Evolutionary conservation across 164 flowering plant genomes (phyloP).

Genomic region (Berberis vulgaris): DNA sequence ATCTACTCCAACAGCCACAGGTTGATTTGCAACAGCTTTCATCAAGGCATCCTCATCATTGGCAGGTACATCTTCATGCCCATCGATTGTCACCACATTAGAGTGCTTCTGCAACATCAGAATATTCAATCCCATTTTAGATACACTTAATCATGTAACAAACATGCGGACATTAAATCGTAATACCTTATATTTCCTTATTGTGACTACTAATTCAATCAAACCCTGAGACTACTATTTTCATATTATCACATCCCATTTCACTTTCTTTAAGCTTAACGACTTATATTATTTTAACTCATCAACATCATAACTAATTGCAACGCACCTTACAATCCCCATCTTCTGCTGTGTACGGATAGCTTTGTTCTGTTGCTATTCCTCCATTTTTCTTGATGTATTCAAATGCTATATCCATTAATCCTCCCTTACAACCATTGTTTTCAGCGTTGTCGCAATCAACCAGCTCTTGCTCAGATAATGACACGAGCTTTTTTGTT

Average conservation of each 20-base stretch:
- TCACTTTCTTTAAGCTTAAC: background rate
- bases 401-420: conserved; percentile 50
- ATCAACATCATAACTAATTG: background rate
- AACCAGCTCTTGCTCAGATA: conserved; percentile 70
- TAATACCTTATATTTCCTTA: background rate
- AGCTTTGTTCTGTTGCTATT: conserved; percentile 34
- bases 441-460: conserved; percentile 45
- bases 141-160: background rate
- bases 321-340: conserved; percentile 25
- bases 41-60: conserved; percentile 29
- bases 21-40: conserved; percentile 36
- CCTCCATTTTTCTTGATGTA: conserved; percentile 43
- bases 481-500: conserved; percentile 34
- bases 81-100: conserved; percentile 29
- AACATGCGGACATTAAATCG: background rate
- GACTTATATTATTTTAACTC: no score
- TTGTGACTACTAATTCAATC: background rate
- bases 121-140: background rate
- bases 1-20: conserved; percentile 37
- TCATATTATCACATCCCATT: no score
- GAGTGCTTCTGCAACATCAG: conserved; percentile 17
- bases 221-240: no score
- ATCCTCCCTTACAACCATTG: conserved; percentile 65
- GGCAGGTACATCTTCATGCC: conserved; percentile 30
- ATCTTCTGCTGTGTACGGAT: conserved; percentile 42